A percentile compares a stretch with the other conserved stretches of the same genome.
Conservation (phyloP, 1,284 basidiomycete genomes). For the Phaffia rhodozyma region DNA sequence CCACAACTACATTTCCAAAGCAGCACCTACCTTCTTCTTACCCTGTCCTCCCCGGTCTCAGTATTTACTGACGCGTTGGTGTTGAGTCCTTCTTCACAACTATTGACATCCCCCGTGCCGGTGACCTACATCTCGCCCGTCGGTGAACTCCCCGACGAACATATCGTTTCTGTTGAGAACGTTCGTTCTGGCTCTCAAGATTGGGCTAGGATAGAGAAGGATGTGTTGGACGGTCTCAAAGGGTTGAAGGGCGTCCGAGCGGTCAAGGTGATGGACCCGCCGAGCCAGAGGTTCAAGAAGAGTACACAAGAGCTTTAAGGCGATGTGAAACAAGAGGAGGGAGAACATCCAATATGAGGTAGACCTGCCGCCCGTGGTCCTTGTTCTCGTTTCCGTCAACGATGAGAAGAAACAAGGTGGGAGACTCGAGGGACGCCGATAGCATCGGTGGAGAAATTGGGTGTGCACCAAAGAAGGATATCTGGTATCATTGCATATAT, state of each 20-base stretch:
- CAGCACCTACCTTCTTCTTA: slow-evolving; percentile 7
- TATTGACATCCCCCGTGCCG: slow-evolving; percentile 1
- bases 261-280: slow-evolving; percentile 3
- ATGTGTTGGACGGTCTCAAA: slow-evolving; percentile 6
- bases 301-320: slow-evolving; percentile 6
- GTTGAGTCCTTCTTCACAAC: neutral
- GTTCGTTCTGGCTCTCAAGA: neutral
- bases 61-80: neutral
- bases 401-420: too few species aligned
- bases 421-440: too few species aligned
- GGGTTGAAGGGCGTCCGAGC: neutral
- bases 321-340: too few species aligned
- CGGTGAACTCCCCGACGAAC: slow-evolving; percentile 7
- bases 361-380: too few species aligned
- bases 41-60: neutral
- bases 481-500: too few species aligned
- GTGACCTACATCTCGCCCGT: slow-evolving; percentile 11
- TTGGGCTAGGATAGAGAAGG: slow-evolving; percentile 7
- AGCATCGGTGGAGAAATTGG: too few species aligned
- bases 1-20: slow-evolving; percentile 3
- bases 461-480: too few species aligned
- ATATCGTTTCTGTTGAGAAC: slow-evolving; percentile 1
- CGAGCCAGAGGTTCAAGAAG: slow-evolving; percentile 9
- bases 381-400: too few species aligned
- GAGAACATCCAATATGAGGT: too few species aligned